These are phyloP conservation scores for Lindgomyces ingoldianus DNA, from an alignment of 495 filamentous ascomycete species.

Conservation along the genomic window DNA sequence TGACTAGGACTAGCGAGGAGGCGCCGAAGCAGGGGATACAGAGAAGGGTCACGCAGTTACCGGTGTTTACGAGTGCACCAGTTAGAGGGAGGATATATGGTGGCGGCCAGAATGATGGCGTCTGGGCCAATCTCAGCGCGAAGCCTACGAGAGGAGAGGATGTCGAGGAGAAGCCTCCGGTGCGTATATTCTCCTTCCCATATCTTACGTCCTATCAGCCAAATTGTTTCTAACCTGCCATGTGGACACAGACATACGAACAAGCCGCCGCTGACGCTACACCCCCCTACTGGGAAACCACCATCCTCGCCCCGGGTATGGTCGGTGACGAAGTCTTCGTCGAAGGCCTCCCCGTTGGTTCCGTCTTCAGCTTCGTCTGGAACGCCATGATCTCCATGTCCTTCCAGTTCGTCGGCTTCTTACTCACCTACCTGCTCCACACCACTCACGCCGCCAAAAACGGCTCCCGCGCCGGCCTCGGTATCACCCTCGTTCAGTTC, in stretches of 20 bases:
- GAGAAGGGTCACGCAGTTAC: slow-evolving; percentile 57
- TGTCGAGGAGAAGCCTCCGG: slow-evolving; percentile 87
- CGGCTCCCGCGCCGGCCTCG: slow-evolving; percentile 88
- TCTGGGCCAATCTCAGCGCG: slow-evolving; percentile 91
- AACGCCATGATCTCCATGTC: slow-evolving; percentile 98
- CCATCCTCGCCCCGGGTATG: slow-evolving; percentile 86
- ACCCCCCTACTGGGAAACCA: slow-evolving; percentile 98
- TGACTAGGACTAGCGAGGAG: slow-evolving; percentile 46
- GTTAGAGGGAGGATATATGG: slow-evolving; percentile 59
- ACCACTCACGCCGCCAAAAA: slow-evolving; percentile 98
- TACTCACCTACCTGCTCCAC: slow-evolving; percentile 96
- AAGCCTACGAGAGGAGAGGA: slow-evolving; percentile 87
- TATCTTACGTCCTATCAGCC: not conserved
- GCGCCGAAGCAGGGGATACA: slow-evolving; percentile 39
- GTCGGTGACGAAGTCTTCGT: slow-evolving; percentile 92
- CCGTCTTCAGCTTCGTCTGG: slow-evolving; percentile 94
- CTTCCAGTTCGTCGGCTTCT: slow-evolving; percentile 96
- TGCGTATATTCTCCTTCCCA: slow-evolving; percentile 53
- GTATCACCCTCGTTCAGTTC: slow-evolving; percentile 94
- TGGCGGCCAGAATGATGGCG: slow-evolving; percentile 75
- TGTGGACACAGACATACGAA: slow-evolving; percentile 78
- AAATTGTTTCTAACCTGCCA: slow-evolving; percentile 39
- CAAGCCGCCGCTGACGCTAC: slow-evolving; percentile 96
- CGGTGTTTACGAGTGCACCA: slow-evolving; percentile 48
- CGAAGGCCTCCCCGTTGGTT: slow-evolving; percentile 93